These are phyloP conservation scores for Trichosporon ovoides DNA, from an alignment of 1,284 basidiomycete genomes.

Conservation along the genomic window DNA sequence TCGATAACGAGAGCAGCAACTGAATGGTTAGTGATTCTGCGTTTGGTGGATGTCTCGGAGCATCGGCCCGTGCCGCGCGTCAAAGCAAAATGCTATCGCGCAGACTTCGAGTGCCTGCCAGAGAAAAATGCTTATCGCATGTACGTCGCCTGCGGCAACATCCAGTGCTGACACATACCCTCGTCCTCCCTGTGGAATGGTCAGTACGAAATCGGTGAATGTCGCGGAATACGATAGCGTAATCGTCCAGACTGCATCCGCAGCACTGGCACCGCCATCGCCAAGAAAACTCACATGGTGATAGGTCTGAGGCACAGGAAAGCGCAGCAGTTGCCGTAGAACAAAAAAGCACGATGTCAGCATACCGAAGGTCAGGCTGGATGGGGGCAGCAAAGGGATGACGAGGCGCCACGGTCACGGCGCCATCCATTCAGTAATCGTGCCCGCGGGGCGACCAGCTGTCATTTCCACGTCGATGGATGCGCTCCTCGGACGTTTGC, in stretches of 20 bases:
- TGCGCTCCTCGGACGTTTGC: neutral
- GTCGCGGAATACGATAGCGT: neutral
- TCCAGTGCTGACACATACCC: conserved; percentile 30
- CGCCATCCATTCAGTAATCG: neutral
- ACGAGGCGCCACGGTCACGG: neutral
- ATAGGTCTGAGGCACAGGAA: conserved; percentile 4
- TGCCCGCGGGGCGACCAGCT: neutral
- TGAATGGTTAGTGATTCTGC: conserved; percentile 16
- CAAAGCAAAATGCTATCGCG: too few species aligned
- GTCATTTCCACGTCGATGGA: neutral
- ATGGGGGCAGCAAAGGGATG: neutral
- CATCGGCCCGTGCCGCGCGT: neutral
- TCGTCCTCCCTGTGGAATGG: conserved; percentile 47
- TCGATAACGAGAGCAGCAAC: conserved; percentile 60
- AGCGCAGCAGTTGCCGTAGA: neutral
- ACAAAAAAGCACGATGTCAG: neutral
- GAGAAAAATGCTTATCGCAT: too few species aligned
- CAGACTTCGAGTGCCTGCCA: too few species aligned
- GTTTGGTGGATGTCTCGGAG: neutral
- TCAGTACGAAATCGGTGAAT: too few species aligned
- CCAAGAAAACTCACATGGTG: conserved; percentile 11
- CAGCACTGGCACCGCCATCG: neutral
- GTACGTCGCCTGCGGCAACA: too few species aligned
- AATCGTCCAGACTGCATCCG: neutral
- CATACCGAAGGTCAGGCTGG: neutral